Base-by-base conservation (phyloP, 2,329 filamentous ascomycete species). In the Aspergillus fumigatiaffinis region DNA sequence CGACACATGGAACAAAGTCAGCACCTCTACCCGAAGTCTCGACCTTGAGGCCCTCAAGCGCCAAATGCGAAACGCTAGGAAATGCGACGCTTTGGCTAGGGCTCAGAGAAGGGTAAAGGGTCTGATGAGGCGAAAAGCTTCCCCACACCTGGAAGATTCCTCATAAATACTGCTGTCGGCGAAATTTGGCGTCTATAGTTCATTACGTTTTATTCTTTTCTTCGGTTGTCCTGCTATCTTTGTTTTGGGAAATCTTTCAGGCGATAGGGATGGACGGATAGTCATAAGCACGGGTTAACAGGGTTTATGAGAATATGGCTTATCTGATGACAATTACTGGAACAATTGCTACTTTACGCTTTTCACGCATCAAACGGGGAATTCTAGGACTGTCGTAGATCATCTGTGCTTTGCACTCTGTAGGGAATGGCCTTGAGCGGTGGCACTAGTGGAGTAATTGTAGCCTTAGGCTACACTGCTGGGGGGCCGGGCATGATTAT, bases 61-160 rank as follows among this genome's bases (percentile, higher is more conserved):
- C 50, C 62, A 65, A 56, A 51, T 73, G 10, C 70, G 68, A 38
- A 66, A 65, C 42, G 61, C 61, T 14, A 64, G 63, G 32, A 70
- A 67, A 51, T 69, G 62, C 41, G 65, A 66, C 42, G 57, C 71
- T 20, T 58, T 77, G 48, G 68, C 66, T 50, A 68, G 61, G 35
- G 74, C 73, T 44, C 74, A 77, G 50, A 68, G 64, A 51, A 67
- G 67, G 47, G 74, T 72, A 23, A 68, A 66, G 47, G 55, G 64
- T 42, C 51, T 75, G 51, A 55, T 72, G 54, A 66, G 63, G 52
- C 60, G 64, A n/a, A 63, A 59, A 53, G 48, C 57, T 7, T 56
- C 58, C 52, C 56, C 59, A 32, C 57, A 55, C 21, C 28, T 38
- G 26, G 55, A 55, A 53, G 53, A 57, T 42, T 54, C 51, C 14